These are phyloP conservation scores for Vigna unguiculata DNA, from an alignment of 306 rosid species.

Conservation along the genomic window DNA sequence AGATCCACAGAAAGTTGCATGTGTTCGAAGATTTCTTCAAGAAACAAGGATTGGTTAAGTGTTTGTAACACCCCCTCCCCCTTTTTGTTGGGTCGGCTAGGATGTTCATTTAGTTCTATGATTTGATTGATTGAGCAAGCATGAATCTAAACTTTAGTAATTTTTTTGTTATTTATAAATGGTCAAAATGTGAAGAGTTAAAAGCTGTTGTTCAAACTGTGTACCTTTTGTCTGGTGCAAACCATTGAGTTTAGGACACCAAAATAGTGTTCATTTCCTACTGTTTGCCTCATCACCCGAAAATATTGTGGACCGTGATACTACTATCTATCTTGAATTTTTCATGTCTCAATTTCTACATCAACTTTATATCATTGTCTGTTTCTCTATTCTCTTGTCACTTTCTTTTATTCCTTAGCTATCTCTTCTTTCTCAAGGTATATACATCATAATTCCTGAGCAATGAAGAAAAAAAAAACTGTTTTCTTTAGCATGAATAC, in stretches of 20 bases:
- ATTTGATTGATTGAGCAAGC: constrained; percentile 53
- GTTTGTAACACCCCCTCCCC: constrained; percentile 53
- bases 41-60: constrained; percentile 49
- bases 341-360: not conserved
- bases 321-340: constrained; percentile 1
- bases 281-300: constrained; percentile 17
- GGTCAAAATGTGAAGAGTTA: constrained; percentile 34
- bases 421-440: not conserved
- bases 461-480: not conserved
- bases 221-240: constrained; percentile 34
- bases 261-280: constrained; percentile 16
- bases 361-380: not conserved
- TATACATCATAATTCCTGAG: not conserved
- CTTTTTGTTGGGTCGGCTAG: constrained; percentile 51
- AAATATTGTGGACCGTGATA: constrained; percentile 1
- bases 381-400: not conserved
- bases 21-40: constrained; percentile 40
- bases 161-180: constrained; percentile 23
- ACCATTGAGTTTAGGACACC: constrained; percentile 16
- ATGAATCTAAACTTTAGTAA: constrained; percentile 32
- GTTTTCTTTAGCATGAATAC: not conserved
- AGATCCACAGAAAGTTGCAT: constrained; percentile 41
- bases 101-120: constrained; percentile 49
- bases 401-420: not conserved
- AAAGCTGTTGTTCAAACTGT: constrained; percentile 9